A percentile compares a stretch with the other conserved stretches of the same genome.
Evolutionary conservation across 345 rosid species (phyloP).

Genomic region (Eucalyptus tenuipes): DNA sequence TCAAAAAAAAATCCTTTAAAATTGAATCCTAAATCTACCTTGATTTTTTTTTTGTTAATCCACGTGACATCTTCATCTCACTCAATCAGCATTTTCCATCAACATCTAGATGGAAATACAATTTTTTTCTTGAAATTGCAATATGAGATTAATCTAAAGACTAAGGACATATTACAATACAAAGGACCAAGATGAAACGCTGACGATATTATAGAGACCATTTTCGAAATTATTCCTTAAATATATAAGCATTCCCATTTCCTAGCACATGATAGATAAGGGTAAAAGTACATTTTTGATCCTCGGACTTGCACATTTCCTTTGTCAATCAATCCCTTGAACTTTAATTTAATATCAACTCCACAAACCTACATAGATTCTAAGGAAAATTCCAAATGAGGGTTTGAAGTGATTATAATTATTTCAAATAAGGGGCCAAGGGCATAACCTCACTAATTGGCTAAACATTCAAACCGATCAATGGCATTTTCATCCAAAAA

Average conservation of each 20-base stretch:
- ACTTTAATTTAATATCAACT: neutral
- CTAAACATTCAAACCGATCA: no score
- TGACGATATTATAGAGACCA: neutral
- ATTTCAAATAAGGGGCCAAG: no score
- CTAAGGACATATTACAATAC: neutral
- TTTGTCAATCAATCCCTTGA: neutral
- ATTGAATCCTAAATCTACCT: neutral
- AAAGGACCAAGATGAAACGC: neutral
- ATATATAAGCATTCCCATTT: no score
- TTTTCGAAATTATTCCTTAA: neutral
- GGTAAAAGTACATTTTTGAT: neutral
- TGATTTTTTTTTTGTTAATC: neutral
- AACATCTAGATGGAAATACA: neutral
- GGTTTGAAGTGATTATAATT: no score
- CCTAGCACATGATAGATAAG: neutral
- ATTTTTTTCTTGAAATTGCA: neutral
- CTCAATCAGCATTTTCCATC: neutral
- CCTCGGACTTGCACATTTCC: neutral
- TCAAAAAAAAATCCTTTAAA: no score
- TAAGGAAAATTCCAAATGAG: no score
- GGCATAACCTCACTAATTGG: no score
- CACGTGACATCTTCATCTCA: neutral
- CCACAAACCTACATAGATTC: no score
- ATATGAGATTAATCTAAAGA: neutral
- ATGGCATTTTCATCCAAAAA: no score